phyloP scores from a whole-genome alignment of 345 rosid genomes.

The Corchorus olitorius region DNA sequence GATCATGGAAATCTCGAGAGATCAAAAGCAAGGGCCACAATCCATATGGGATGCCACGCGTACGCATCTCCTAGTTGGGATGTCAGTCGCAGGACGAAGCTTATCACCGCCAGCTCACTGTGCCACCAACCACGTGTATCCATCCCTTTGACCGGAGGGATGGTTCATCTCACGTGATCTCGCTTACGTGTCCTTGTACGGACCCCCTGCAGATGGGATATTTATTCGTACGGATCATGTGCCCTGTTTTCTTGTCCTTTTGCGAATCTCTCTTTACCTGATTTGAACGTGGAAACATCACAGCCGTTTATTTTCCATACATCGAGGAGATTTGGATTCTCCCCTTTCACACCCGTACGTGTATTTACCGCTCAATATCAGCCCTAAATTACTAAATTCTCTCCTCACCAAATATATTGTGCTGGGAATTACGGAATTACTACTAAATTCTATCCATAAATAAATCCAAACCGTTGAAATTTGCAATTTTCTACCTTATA shows the following conservation, averaged over 20 bases:
- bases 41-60: constrained; percentile 29
- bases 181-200: constrained; percentile 19
- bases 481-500: not conserved
- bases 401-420: not conserved
- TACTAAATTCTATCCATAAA: not conserved
- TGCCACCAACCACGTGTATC: constrained; percentile 33
- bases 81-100: constrained; percentile 15
- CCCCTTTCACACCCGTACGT: not conserved
- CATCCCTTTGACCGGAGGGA: not conserved
- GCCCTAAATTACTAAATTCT: not conserved
- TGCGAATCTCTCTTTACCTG: not conserved
- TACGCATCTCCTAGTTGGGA: not conserved
- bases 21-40: not conserved
- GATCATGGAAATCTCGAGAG: constrained; percentile 29
- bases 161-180: constrained; percentile 30
- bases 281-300: not conserved
- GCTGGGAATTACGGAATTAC: not conserved
- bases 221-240: constrained; percentile 22
- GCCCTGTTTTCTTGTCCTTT: constrained; percentile 6
- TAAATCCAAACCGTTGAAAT: not conserved
- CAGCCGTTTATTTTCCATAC: constrained; percentile 7
- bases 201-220: not conserved
- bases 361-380: not conserved
- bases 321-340: not conserved
- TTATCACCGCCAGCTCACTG: constrained; percentile 18